phyloP scores from a whole-genome alignment of 2,329 filamentous ascomycete genomes.

The Phyllosticta capitalensis region DNA sequence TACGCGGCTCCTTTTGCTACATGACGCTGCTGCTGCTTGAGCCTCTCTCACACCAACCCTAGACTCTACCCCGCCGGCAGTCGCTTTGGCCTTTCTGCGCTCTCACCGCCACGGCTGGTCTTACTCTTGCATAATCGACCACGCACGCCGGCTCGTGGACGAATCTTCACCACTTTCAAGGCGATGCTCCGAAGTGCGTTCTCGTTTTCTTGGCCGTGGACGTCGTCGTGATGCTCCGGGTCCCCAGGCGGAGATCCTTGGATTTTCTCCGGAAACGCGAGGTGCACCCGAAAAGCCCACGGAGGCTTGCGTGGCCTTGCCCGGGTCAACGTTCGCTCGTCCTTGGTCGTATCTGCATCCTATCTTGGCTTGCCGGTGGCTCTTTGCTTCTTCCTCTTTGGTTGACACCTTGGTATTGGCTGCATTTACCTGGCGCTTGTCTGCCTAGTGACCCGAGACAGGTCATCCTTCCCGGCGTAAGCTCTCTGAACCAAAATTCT shows the following conservation, averaged over 20 bases:
- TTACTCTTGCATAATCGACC: slow-evolving; percentile 5
- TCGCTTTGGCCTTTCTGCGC: not conserved
- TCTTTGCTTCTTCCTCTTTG: not conserved
- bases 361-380: not conserved
- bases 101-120: not conserved
- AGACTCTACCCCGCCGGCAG: slow-evolving; percentile 1
- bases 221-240: slow-evolving; percentile 6
- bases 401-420: not conserved
- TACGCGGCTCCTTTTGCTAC: not conserved
- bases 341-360: not conserved
- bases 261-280: not conserved
- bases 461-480: not conserved
- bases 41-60: not conserved
- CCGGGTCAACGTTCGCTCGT: slow-evolving; percentile 36
- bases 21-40: not conserved
- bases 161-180: not conserved
- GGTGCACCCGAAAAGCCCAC: not conserved
- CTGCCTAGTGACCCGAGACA: not conserved
- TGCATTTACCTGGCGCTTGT: not conserved
- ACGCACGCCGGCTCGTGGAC: not conserved
- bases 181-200: not conserved
- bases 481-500: not conserved
- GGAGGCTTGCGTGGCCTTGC: not conserved
- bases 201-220: not conserved
- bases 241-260: slow-evolving; percentile 11